Conservation (phyloP, 2,329 filamentous ascomycete species). For the Monosporascus sp. region DNA sequence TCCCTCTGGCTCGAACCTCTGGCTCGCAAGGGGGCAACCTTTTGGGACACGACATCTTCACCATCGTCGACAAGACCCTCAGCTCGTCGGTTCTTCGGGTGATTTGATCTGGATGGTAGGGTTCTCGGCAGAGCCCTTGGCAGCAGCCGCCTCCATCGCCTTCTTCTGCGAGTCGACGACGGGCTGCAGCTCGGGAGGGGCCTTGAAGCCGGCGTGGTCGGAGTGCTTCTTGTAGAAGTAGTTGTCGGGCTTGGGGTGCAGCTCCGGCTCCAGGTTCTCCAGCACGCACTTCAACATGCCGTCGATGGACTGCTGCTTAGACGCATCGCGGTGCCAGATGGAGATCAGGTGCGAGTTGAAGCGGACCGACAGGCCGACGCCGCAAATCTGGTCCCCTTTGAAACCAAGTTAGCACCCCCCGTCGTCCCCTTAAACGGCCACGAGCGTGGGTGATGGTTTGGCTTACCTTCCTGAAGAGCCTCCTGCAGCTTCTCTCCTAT, state of each 20-base stretch:
- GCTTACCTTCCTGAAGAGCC: slow-evolving; percentile 63
- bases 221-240: slow-evolving; percentile 88
- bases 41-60: too few species aligned
- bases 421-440: neutral
- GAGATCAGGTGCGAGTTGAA: slow-evolving; percentile 87
- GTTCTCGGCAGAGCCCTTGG: slow-evolving; percentile 9
- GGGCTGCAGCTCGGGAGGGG: slow-evolving; percentile 52
- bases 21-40: too few species aligned
- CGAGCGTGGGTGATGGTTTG: neutral
- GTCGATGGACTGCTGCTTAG: slow-evolving; percentile 73
- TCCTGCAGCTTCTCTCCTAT: slow-evolving; percentile 77
- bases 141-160: slow-evolving; percentile 34
- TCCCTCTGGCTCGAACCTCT: too few species aligned
- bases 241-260: slow-evolving; percentile 64
- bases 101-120: too few species aligned
- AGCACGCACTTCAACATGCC: slow-evolving; percentile 68
- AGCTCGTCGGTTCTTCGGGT: too few species aligned
- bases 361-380: slow-evolving; percentile 78
- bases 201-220: slow-evolving; percentile 78
- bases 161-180: slow-evolving; percentile 52
- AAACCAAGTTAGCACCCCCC: neutral
- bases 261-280: slow-evolving; percentile 64
- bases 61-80: too few species aligned
- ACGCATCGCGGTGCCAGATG: slow-evolving; percentile 88
- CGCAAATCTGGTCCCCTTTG: slow-evolving; percentile 79